phyloP scores from a whole-genome alignment of 352 stramenopile genomes.

The Plasmopara viticola region DNA sequence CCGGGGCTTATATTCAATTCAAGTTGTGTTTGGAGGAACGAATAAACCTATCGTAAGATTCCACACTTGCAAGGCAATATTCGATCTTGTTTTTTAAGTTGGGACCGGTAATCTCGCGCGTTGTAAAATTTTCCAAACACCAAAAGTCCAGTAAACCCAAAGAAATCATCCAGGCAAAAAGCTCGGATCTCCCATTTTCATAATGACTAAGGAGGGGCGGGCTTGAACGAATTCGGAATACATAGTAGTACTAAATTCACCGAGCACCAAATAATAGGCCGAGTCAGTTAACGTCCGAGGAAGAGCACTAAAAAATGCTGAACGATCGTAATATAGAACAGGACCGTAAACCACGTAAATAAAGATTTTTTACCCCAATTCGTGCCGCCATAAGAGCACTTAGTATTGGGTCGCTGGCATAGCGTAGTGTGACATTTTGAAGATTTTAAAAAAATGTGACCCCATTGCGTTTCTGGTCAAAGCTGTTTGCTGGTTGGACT shows the following conservation, averaged over 20 bases:
- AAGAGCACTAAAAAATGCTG: not conserved
- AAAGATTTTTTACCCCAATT: not conserved
- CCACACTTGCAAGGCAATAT: not conserved
- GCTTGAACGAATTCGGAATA: not conserved
- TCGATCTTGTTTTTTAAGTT: not conserved
- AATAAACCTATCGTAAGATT: not conserved
- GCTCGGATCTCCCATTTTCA: not conserved
- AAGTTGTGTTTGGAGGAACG: not conserved
- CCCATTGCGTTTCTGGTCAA: not conserved
- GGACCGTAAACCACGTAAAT: not conserved
- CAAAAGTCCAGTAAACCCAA: not conserved
- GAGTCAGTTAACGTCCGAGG: not conserved
- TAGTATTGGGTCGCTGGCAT: not conserved
- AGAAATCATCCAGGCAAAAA: slow-evolving; percentile 1
- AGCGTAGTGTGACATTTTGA: not conserved
- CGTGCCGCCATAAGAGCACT: not conserved
- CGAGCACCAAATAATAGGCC: not conserved
- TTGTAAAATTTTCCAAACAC: not conserved
- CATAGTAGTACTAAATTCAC: slow-evolving; percentile 1
- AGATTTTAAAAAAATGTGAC: not conserved
- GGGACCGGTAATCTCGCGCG: not conserved
- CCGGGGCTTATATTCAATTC: not conserved
- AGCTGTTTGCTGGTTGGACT: not conserved
- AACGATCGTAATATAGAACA: not conserved
- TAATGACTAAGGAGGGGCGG: not conserved